Conservation (phyloP, 345 rosid genomes). For the Nephelium lappaceum region DNA sequence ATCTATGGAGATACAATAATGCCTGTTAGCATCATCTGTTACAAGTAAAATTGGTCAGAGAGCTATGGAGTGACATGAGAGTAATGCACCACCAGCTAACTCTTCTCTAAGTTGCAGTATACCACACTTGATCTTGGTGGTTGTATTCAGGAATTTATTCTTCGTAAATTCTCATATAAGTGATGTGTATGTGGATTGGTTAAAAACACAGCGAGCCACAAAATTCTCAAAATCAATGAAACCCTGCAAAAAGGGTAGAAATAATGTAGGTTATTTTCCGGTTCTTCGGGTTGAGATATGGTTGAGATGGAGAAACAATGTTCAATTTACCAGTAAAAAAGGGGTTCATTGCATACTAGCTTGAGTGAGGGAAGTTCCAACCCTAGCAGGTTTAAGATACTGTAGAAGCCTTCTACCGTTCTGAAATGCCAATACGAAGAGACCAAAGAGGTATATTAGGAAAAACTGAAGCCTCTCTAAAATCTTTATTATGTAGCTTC, state of each 20-base stretch:
- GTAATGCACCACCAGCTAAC: slow-evolving; percentile 6
- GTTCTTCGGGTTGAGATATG: neutral
- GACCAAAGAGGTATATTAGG: slow-evolving; percentile 58
- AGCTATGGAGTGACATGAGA: neutral
- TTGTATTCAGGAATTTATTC: neutral
- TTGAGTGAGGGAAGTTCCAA: slow-evolving; percentile 56
- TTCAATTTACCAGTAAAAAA: slow-evolving; percentile 39
- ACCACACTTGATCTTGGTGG: neutral
- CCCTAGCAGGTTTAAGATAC: slow-evolving; percentile 57
- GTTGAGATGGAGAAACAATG: neutral
- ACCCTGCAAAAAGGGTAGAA: slow-evolving; percentile 23
- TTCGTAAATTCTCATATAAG: slow-evolving; percentile 1
- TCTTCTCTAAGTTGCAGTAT: neutral
- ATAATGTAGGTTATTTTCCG: neutral
- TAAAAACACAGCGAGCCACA: neutral
- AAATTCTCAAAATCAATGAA: slow-evolving; percentile 16
- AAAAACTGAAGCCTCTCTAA: slow-evolving; percentile 47
- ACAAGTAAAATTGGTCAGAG: neutral
- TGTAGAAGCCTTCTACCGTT: slow-evolving; percentile 49
- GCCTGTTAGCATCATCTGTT: slow-evolving; percentile 7
- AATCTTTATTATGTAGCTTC: slow-evolving; percentile 26
- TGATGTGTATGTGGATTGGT: neutral
- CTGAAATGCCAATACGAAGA: slow-evolving; percentile 59
- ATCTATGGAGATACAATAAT: neutral
- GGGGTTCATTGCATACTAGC: slow-evolving; percentile 13